A percentile compares a stretch with the other conserved stretches of the same genome.
Evolutionary conservation across 225 moss, liverwort and hornwort genomes (phyloP).

Genomic region (Antitrichia curtipendula): DNA sequence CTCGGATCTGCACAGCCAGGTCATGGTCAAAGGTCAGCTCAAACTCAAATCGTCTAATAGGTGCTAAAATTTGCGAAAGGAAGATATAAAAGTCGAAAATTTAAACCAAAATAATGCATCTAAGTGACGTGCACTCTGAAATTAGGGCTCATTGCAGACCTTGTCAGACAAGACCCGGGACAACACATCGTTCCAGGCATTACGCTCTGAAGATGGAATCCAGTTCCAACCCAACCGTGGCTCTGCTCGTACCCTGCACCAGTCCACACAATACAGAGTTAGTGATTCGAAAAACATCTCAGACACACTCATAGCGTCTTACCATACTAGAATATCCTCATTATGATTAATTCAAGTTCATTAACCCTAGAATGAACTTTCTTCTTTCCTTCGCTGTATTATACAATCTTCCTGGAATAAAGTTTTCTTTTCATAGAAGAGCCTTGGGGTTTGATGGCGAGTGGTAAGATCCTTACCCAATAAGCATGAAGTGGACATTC

Average conservation of each 20-base stretch:
- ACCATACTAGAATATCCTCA: background rate
- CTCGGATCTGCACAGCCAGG: constrained; percentile 25
- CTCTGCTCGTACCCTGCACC: constrained; percentile 56
- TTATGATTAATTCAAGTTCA: background rate
- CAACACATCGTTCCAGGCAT: constrained; percentile 80
- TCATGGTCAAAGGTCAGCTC: background rate
- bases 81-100: background rate
- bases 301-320: background rate
- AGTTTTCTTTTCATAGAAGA: background rate
- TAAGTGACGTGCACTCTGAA: background rate
- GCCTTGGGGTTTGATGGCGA: background rate
- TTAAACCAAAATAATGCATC: background rate
- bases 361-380: background rate
- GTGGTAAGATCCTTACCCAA: constrained; percentile 20
- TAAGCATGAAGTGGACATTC: constrained; percentile 80
- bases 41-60: background rate
- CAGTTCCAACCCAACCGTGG: constrained; percentile 79
- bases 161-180: constrained; percentile 64
- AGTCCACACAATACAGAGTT: background rate
- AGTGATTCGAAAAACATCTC: background rate
- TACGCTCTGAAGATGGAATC: constrained; percentile 57
- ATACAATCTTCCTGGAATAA: background rate
- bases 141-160: background rate
- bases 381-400: background rate
- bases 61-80: background rate